phyloP scores from a whole-genome alignment of 306 rosid species.

The Quercus wislizeni region DNA sequence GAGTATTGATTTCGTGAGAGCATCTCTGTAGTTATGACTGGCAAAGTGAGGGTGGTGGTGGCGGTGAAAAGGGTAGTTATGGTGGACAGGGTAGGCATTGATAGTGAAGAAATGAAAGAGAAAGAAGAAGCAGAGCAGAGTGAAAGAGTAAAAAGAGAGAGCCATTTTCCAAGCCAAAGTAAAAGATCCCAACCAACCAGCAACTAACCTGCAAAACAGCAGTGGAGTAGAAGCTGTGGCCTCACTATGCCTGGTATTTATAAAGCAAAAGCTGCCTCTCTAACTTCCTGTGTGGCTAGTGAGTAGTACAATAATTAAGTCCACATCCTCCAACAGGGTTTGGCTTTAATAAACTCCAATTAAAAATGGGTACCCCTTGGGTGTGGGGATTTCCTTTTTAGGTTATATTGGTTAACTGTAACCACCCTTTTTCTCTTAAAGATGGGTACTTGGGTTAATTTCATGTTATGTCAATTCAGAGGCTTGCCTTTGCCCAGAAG shows the following conservation, averaged over 20 bases:
- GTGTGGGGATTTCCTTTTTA: not conserved
- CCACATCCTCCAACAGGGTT: constrained; percentile 25
- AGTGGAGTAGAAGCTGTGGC: constrained; percentile 1
- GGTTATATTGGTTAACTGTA: not conserved
- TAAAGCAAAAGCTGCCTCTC: constrained; percentile 46
- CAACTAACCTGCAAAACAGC: constrained; percentile 28
- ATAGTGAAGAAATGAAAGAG: constrained; percentile 24
- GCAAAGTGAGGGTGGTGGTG: constrained; percentile 52
- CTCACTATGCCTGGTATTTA: constrained; percentile 34
- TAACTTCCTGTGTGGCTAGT: constrained; percentile 32
- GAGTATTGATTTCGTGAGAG: constrained; percentile 77
- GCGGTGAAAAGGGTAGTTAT: constrained; percentile 27
- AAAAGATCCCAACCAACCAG: constrained; percentile 23
- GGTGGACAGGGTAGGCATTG: constrained; percentile 42
- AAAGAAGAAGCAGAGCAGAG: constrained; percentile 8
- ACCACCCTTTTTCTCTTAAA: no score
- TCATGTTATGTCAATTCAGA: constrained; percentile 6
- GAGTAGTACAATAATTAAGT: constrained; percentile 32
- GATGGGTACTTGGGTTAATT: no score
- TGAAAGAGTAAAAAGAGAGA: constrained; percentile 18
- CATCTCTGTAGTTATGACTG: constrained; percentile 78
- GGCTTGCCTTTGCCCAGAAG: constrained; percentile 1
- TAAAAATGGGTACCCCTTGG: not conserved
- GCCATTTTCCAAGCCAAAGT: constrained; percentile 34
- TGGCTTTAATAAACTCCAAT: constrained; percentile 12